Base-by-base conservation (phyloP, 1,139 yeast genomes). In the Dujonia santamariae region DNA sequence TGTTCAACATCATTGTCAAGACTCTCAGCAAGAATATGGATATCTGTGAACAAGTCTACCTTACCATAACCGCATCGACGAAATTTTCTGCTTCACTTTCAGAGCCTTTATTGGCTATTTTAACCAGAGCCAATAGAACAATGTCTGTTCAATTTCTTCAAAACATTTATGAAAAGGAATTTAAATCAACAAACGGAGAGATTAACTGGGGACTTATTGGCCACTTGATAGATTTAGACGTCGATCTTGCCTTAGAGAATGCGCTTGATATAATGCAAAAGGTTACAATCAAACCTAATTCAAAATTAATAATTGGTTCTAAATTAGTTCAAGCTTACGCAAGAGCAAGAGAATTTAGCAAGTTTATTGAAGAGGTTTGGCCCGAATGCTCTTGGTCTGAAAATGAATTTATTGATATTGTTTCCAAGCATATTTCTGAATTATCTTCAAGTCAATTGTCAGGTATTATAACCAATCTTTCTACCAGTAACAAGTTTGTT, bases 261-360 rank as follows among this genome's bases (percentile, higher is more conserved):
- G 50, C 76, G 18, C 45, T 62, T 31, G 45, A 44, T 2, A 47
- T 61, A 4, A 40, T 60, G n/a, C 44, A 46, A 3, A 31, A 45
- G 13, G 47, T 59, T 14, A 42, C 48, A 12, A 21, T 13, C 22
- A n/a, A n/a, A n/a, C n/a, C n/a, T n/a, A n/a, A 39, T n/a, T 14
- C n/a, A 19, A 31, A 44, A 7, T 38, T 44, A 4, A 37, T 38
- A 1, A 48, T 75, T n/a, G 68, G 72, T 32, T 47, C 53, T 2
- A 59, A 63, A 18, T 43, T 80, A 12, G 54, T 78, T 3, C 56
- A 61, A 7, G 72, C 82, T 8, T 74, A 69, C 47, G 61, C 68
- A 4, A 72, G 64, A 44, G 81, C 81, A 5, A 73, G 94, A 61
- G 87, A 81, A 36, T 60, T 78, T 28, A 57, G 56, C 7, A 54